Percentiles rank a stretch among this genome's conserved stretches.
phyloP scores from a whole-genome alignment of 75 land plant species.

The Isoetes taiwanensis region DNA sequence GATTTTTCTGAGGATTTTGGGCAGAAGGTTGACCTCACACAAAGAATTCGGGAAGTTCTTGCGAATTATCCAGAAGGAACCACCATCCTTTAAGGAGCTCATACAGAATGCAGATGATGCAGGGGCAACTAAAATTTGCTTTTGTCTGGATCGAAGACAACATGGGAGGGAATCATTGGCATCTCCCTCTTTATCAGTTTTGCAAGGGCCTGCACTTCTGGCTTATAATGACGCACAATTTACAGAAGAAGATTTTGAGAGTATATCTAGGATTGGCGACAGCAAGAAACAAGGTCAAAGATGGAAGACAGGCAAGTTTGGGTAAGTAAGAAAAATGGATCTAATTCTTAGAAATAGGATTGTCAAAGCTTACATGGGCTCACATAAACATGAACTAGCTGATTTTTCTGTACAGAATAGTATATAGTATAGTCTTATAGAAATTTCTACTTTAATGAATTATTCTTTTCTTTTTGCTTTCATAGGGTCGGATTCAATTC shows the following conservation, averaged over 20 bases:
- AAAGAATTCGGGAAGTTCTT: conserved; percentile 81
- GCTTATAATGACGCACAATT: conserved; percentile 77
- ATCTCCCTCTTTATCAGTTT: conserved; percentile 42
- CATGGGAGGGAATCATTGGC: conserved; percentile 50
- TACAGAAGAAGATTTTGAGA: conserved; percentile 80
- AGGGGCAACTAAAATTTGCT: conserved; percentile 60
- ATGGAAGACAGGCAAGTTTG: conserved; percentile 97
- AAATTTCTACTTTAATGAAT: neutral
- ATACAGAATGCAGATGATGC: conserved; percentile 99
- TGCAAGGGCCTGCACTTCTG: conserved; percentile 86
- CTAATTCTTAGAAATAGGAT: neutral
- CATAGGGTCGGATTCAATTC: conserved; percentile 93
- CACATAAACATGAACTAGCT: too few relatives aligned
- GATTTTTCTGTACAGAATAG: too few relatives aligned
- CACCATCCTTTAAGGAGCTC: conserved; percentile 88
- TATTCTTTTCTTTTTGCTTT: neutral
- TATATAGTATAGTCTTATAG: too few relatives aligned
- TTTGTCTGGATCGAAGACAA: conserved; percentile 64
- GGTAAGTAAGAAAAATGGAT: conserved; percentile 30
- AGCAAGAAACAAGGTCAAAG: conserved; percentile 72
- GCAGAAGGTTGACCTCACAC: conserved; percentile 86
- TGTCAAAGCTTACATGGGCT: too few relatives aligned
- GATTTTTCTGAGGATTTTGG: conserved; percentile 81
- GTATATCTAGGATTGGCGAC: conserved; percentile 88
- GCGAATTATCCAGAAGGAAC: conserved; percentile 92